Conservation (phyloP, 1,284 basidiomycete genomes). For the Ceraceosorus guamensis region DNA sequence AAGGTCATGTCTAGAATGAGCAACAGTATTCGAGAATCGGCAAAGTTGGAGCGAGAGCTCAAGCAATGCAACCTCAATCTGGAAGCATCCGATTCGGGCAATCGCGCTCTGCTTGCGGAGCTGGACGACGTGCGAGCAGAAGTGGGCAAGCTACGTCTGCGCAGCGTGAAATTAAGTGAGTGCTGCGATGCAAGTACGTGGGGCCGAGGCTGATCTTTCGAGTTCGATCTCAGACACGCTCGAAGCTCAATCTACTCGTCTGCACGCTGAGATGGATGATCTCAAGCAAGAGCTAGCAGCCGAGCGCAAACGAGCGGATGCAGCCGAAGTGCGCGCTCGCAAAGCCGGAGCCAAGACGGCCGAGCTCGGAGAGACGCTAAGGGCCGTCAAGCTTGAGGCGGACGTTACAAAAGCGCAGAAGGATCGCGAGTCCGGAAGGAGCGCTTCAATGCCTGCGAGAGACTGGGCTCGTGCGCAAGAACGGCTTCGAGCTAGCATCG, state of each 20-base stretch:
- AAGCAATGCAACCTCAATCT: conserved; percentile 72
- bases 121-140: conserved; percentile 67
- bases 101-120: conserved; percentile 66
- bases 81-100: conserved; percentile 72
- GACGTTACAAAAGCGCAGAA: not conserved
- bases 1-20: conserved; percentile 33
- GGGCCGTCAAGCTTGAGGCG: conserved; percentile 3
- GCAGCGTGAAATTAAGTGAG: too few relatives aligned
- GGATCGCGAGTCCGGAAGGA: not conserved
- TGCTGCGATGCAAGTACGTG: too few relatives aligned
- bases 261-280: conserved; percentile 67
- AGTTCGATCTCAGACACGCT: conserved; percentile 5
- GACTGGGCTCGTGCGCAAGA: not conserved
- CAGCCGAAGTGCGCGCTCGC: conserved; percentile 62
- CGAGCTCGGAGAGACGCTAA: conserved; percentile 21
- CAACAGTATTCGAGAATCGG: conserved; percentile 29
- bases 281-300: conserved; percentile 71
- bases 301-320: conserved; percentile 63
- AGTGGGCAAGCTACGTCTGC: conserved; percentile 61
- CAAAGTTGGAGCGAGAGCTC: conserved; percentile 57
- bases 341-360: conserved; percentile 49
- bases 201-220: too few relatives aligned
- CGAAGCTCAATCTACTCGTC: conserved; percentile 1
- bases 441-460: not conserved
- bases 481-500: not conserved